Evolutionary conservation across 495 filamentous ascomycete genomes (phyloP), one percentile per base, ranked within the genome.

Genomic region (Aspergillus panamensis): DNA sequence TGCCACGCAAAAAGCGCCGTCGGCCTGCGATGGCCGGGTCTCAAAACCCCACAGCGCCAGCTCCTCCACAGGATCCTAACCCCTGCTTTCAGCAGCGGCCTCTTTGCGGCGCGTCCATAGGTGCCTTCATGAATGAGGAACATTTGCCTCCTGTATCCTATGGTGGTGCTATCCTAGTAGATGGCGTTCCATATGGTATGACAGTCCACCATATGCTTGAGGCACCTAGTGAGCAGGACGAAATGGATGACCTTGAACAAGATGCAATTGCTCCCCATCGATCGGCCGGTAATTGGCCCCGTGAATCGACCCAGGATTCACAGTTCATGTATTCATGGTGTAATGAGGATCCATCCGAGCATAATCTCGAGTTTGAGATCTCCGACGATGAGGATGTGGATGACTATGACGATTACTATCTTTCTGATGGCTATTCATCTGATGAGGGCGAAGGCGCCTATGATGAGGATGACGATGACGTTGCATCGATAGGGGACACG

Each of bases 161-260:
- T 68, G 93, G 93, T 5, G 93, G 93, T 13, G 77, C 96, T 1
- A 82, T 97, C 40, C 73, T 94, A 8, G 84, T 96, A 7, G 91
- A 97, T 68, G 84, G 87, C 51, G 82, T 87, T 60, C 83, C 87
- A 1, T 94, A 90, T 66, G 93, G 92, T 8, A 90, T 97, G 87
- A 96, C 88, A 16, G 93, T 97, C 3, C 93, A 97, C 62, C 93
- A 97, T 67, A 90, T 97, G 85, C 80, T 97, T 1, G 93, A 97
- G 62, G 83, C 87, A 14, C 88, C 88, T 5, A 88, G 87, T 29
- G 81, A 86, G 14, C 82, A 84, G 40, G 81, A 85, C 44, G 71
- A 67, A 14, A 45, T 47, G 12, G 70, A 63, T 3, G 66, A 72
- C n/a, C 48, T 69, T 32, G 66, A 74, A 31, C 48, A 67, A 40